Conservation (phyloP, 108 stramenopile genomes). For the Nitzschia sp. region DNA sequence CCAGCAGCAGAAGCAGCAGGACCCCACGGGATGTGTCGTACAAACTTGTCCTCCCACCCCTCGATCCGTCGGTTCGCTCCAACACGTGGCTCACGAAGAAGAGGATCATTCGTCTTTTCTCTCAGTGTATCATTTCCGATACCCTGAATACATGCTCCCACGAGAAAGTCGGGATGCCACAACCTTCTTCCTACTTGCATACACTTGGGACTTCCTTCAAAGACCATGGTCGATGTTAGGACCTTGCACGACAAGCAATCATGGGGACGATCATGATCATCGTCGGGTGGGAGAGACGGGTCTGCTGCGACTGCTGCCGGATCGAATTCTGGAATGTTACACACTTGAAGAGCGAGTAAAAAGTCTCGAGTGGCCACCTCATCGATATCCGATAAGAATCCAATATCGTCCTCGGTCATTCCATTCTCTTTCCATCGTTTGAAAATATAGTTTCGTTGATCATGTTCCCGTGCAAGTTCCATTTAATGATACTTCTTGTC, state of each 20-base stretch:
- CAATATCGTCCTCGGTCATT: slow-evolving; percentile 59
- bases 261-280: background rate
- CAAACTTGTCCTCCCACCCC: background rate
- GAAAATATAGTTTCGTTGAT: slow-evolving; percentile 45
- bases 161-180: slow-evolving; percentile 55
- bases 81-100: too few relatives aligned
- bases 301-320: background rate
- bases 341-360: slow-evolving; percentile 51
- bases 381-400: slow-evolving; percentile 48
- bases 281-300: background rate
- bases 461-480: slow-evolving; percentile 19
- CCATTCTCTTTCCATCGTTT: slow-evolving; percentile 55
- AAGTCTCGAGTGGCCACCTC: slow-evolving; percentile 55
- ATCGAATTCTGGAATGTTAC: slow-evolving; percentile 11
- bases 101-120: too few relatives aligned
- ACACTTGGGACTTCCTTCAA: slow-evolving; percentile 53
- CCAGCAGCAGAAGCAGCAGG: background rate
- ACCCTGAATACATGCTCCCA: slow-evolving; percentile 52
- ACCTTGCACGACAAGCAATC: slow-evolving; percentile 20
- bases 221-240: slow-evolving; percentile 30
- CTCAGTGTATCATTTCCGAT: slow-evolving; percentile 31
- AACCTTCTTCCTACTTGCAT: slow-evolving; percentile 24
- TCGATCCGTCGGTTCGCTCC: too few relatives aligned
- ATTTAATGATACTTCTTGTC: background rate
- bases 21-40: background rate